Percentiles rank a stretch among this genome's conserved stretches.
These are phyloP conservation scores for Phytopythium cucurbitacearum DNA, from an alignment of 352 stramenopile genomes.

Conservation along the genomic window DNA sequence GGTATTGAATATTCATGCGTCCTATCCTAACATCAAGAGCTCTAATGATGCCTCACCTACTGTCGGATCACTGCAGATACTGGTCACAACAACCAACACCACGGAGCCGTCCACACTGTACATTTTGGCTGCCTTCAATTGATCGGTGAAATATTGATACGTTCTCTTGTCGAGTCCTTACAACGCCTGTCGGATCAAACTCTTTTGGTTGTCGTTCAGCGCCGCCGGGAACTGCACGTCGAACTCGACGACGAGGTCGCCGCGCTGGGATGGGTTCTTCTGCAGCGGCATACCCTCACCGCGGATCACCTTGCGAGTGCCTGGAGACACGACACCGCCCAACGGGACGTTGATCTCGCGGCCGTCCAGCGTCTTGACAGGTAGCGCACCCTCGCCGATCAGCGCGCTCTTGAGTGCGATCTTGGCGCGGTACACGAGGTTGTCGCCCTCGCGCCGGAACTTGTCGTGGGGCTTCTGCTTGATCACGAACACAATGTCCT, in stretches of 20 bases:
- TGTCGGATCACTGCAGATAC: too few species aligned
- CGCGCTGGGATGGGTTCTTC: constrained; percentile 67
- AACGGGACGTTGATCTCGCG: constrained; percentile 88
- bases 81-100: too few species aligned
- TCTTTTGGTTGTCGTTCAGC: constrained; percentile 78
- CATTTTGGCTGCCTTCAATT: background rate
- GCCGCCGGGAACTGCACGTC: constrained; percentile 95
- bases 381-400: constrained; percentile 87
- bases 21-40: too few species aligned
- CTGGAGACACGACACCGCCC: constrained; percentile 89
- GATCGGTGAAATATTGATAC: background rate
- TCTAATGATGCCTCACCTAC: too few species aligned
- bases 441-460: constrained; percentile 93
- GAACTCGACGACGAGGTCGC: constrained; percentile 96
- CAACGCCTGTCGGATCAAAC: constrained; percentile 63
- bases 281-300: constrained; percentile 96
- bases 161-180: constrained; percentile 27
- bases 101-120: too few species aligned
- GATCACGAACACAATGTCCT: constrained; percentile 96
- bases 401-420: constrained; percentile 95
- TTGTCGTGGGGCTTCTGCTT: constrained; percentile 88
- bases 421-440: constrained; percentile 94
- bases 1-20: too few species aligned
- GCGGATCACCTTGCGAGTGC: constrained; percentile 89
- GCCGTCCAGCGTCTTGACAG: constrained; percentile 93